phyloP scores from a whole-genome alignment of 345 rosid species.

The Rubroshorea leprosula region DNA sequence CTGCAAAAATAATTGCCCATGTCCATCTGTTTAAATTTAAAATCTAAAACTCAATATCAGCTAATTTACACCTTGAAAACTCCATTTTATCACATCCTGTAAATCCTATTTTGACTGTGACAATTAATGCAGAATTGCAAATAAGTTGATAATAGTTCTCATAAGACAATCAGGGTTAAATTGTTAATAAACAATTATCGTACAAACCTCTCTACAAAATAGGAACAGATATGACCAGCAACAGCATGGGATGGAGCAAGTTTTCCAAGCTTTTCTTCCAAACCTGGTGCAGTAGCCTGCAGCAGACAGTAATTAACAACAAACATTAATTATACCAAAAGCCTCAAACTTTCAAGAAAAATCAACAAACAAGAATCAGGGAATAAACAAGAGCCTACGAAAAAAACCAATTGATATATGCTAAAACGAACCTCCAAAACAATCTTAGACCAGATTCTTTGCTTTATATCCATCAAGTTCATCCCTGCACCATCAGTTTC shows the following conservation, averaged over 20 bases:
- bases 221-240: slow-evolving; percentile 71
- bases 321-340: background rate
- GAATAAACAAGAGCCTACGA: slow-evolving; percentile 5
- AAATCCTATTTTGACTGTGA: too few relatives aligned
- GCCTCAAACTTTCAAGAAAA: background rate
- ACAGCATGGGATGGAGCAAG: slow-evolving; percentile 86
- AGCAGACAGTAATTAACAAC: background rate
- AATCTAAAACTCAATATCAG: too few relatives aligned
- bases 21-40: background rate
- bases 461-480: slow-evolving; percentile 89
- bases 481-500: slow-evolving; percentile 92
- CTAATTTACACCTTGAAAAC: too few relatives aligned
- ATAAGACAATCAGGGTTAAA: background rate
- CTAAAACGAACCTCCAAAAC: slow-evolving; percentile 57
- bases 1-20: slow-evolving; percentile 32
- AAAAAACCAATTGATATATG: background rate
- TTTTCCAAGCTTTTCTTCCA: slow-evolving; percentile 84
- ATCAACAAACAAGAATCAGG: slow-evolving; percentile 1
- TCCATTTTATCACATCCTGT: too few relatives aligned
- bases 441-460: slow-evolving; percentile 54
- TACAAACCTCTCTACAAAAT: slow-evolving; percentile 79
- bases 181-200: background rate
- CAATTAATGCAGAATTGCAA: too few relatives aligned
- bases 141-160: background rate
- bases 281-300: slow-evolving; percentile 79